Percentiles rank a stretch among this genome's conserved stretches.
These are phyloP conservation scores for Pichia paraexigua DNA, from an alignment of 805 yeast genomes.

Conservation along the genomic window DNA sequence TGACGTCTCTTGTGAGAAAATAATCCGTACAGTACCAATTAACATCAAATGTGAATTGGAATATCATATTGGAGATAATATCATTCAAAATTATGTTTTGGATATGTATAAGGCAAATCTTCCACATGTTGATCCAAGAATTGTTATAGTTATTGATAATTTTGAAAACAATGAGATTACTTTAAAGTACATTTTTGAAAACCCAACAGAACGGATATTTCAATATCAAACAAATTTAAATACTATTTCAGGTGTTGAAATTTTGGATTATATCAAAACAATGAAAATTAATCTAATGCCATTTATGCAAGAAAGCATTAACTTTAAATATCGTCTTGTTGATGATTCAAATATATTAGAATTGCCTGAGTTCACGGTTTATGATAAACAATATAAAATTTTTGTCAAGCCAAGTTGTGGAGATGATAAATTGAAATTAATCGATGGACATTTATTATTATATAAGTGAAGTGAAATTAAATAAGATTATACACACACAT, in stretches of 20 bases:
- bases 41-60: constrained; percentile 15
- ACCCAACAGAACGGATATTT: constrained; percentile 65
- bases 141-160: constrained; percentile 33
- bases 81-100: constrained; percentile 26
- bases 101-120: constrained; percentile 44
- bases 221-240: constrained; percentile 36
- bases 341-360: constrained; percentile 10
- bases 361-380: constrained; percentile 58
- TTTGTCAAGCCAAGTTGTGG: constrained; percentile 46
- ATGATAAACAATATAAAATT: constrained; percentile 62
- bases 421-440: constrained; percentile 21
- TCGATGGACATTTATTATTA: constrained; percentile 22
- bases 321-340: constrained; percentile 31
- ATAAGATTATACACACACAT: no score
- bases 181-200: constrained; percentile 52
- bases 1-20: not conserved
- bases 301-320: constrained; percentile 40
- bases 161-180: constrained; percentile 19
- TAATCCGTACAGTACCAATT: constrained; percentile 16
- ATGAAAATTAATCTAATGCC: constrained; percentile 51
- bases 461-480: not conserved
- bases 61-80: constrained; percentile 11
- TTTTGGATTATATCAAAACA: constrained; percentile 24
- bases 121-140: constrained; percentile 66
- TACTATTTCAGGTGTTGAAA: constrained; percentile 17